Evolutionary conservation across 2,329 filamentous ascomycete species (phyloP).

Genomic region (Shiraia bambusicola): DNA sequence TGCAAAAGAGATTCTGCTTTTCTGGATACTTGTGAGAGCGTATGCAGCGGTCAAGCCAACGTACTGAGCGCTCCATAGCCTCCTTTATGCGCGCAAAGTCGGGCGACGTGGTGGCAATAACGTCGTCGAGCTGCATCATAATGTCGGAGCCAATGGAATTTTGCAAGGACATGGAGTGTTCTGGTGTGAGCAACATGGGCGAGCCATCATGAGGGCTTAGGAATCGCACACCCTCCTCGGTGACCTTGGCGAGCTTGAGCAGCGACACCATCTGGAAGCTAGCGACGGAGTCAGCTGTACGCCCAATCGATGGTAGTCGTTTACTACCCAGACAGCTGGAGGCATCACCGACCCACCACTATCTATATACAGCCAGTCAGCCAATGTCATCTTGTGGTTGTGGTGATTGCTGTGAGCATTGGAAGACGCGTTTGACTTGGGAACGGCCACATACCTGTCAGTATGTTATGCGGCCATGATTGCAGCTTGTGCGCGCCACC

Average conservation of each 20-base stretch:
- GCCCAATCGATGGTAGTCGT: slow-evolving; percentile 4
- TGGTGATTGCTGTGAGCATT: no score
- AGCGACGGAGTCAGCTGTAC: slow-evolving; percentile 32
- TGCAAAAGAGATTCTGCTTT: slow-evolving; percentile 93
- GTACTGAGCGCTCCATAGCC: slow-evolving; percentile 90
- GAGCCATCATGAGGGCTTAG: slow-evolving; percentile 93
- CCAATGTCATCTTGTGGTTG: slow-evolving; percentile 3
- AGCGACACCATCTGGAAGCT: slow-evolving; percentile 99
- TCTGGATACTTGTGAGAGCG: slow-evolving; percentile 81
- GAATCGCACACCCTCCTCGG: slow-evolving; percentile 93
- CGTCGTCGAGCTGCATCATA: slow-evolving; percentile 99
- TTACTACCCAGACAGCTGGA: slow-evolving; percentile 9
- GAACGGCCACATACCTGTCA: slow-evolving; percentile 60
- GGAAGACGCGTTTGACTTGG: no score
- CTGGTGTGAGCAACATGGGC: slow-evolving; percentile 95
- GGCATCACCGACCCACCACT: slow-evolving; percentile 48
- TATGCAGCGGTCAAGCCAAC: slow-evolving; percentile 96
- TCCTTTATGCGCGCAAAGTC: slow-evolving; percentile 85
- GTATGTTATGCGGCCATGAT: slow-evolving; percentile 91
- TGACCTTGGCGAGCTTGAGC: slow-evolving; percentile 87
- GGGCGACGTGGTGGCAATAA: slow-evolving; percentile 92
- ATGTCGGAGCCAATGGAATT: slow-evolving; percentile 98
- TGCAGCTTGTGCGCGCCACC: slow-evolving; percentile 94
- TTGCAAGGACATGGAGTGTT: slow-evolving; percentile 93
- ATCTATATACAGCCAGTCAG: slow-evolving; percentile 41